Percentiles rank a stretch among this genome's conserved stretches.
Evolutionary conservation across 768 basidiomycete species (phyloP).

Genomic region (Royoungia palumana): DNA sequence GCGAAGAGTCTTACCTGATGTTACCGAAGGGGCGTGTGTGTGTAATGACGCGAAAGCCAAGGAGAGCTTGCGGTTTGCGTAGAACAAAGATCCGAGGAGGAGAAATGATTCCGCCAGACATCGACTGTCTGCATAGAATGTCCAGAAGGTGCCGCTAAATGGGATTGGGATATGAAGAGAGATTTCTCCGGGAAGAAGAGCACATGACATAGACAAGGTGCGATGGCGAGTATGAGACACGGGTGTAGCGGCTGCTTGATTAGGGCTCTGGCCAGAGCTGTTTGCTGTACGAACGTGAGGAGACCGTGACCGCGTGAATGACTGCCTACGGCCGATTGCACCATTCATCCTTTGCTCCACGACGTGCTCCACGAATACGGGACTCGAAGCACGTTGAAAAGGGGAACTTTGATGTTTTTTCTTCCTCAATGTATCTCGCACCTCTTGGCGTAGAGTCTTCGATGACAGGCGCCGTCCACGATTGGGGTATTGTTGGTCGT

Average conservation of each 20-base stretch:
- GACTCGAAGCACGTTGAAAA: constrained; percentile 25
- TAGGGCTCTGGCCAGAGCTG: constrained; percentile 35
- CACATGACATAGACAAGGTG: constrained; percentile 14
- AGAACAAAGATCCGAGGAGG: constrained; percentile 60
- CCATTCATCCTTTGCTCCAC: constrained; percentile 34
- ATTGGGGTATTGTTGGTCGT: constrained; percentile 41
- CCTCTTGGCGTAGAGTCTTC: constrained; percentile 28
- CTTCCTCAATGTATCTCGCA: constrained; percentile 24
- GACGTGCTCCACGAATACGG: constrained; percentile 21
- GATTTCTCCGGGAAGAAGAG: constrained; percentile 48
- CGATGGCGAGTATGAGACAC: constrained; percentile 43
- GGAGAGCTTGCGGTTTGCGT: constrained; percentile 44
- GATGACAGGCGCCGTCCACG: constrained; percentile 44
- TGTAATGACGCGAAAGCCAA: constrained; percentile 9
- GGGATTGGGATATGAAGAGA: constrained; percentile 46
- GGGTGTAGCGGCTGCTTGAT: constrained; percentile 39
- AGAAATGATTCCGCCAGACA: constrained; percentile 62
- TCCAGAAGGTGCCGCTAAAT: constrained; percentile 37
- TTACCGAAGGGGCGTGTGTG: constrained; percentile 41
- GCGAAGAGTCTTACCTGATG: constrained; percentile 42
- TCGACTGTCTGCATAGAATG: constrained; percentile 58
- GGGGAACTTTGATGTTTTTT: constrained; percentile 28
- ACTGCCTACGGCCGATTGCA: constrained; percentile 36
- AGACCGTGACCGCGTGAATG: constrained; percentile 74
- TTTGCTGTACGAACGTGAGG: constrained; percentile 44